phyloP scores from a whole-genome alignment of 2,329 filamentous ascomycete species.

The Alternaria sp. region DNA sequence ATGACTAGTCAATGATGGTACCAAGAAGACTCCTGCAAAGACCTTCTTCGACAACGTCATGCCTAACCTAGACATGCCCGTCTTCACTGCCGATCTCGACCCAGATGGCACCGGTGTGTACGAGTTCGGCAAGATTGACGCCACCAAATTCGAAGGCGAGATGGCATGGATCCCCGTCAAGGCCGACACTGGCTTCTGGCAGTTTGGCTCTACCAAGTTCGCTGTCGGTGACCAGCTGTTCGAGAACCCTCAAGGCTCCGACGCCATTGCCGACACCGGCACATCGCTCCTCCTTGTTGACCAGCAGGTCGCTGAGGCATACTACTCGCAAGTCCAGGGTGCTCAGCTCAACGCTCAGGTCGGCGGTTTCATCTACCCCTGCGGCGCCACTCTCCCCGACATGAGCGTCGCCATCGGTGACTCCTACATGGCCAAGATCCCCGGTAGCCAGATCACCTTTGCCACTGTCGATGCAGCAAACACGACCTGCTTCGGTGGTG shows the following conservation, averaged over 20 bases:
- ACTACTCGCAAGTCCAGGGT: slow-evolving; percentile 55
- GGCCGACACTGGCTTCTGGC: slow-evolving; percentile 72
- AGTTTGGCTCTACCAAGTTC: slow-evolving; percentile 68
- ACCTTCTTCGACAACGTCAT: slow-evolving; percentile 79
- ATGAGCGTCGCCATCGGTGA: slow-evolving; percentile 66
- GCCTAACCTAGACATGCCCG: slow-evolving; percentile 66
- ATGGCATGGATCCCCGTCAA: slow-evolving; percentile 71
- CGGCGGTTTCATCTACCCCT: slow-evolving; percentile 58
- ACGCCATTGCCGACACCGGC: slow-evolving; percentile 63
- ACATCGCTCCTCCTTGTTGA: slow-evolving; percentile 71
- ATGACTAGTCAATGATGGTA: slow-evolving; percentile 47
- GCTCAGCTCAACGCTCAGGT: slow-evolving; percentile 48
- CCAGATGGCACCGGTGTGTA: slow-evolving; percentile 70
- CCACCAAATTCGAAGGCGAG: slow-evolving; percentile 67
- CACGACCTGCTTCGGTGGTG: slow-evolving; percentile 71
- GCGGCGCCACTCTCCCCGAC: slow-evolving; percentile 53
- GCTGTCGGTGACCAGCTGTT: slow-evolving; percentile 64
- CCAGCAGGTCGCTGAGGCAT: slow-evolving; percentile 58
- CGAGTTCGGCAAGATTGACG: slow-evolving; percentile 77
- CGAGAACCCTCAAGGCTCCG: slow-evolving; percentile 59
- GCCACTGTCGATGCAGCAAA: slow-evolving; percentile 50
- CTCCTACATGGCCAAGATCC: slow-evolving; percentile 65
- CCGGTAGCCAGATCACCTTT: slow-evolving; percentile 57
- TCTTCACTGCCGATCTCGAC: slow-evolving; percentile 76
- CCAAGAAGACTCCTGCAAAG: slow-evolving; percentile 69